Base-by-base conservation (phyloP, 805 yeast species). In the Metschnikowia dekortorum region DNA sequence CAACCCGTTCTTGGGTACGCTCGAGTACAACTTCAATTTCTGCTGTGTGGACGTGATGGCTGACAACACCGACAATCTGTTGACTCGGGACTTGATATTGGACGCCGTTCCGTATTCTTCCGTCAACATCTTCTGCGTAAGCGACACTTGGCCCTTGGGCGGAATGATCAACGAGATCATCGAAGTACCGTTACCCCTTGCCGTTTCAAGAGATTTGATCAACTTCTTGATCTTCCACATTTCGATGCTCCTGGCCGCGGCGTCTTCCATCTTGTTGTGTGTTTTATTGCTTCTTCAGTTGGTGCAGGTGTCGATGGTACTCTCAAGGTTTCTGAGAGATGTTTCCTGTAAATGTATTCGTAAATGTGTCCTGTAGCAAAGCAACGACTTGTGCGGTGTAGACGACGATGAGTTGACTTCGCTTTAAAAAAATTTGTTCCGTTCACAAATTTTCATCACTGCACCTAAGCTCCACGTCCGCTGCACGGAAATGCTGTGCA, bases 31-130 rank as follows among this genome's bases (percentile, higher is more conserved):
- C 73, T 94, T 94, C 65, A 94, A 79, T 68, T 91, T 89, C 72
- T 92, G 98, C 75, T 94, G 99, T 16, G 99, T 94, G 26, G 98
- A 92, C 4, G 98, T 92, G 71, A 94, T 94, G 39, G 99, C 99
- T 18, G 96, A 86, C 56, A 94, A 75, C 40, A 94, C 99, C 39
- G 97, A 90, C 60, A 89, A 77, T 73, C 99, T 81, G 77, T 94
- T 94, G 50, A 94, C 99, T 70, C 99, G 86, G 38, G 98, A 92
- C 73, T 94, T 94, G 69, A 94, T 94, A 70, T 94, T 94, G 45
- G 97, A 89, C 2, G 99, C 99, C 13, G 99, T 94, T 71, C 99
- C 99, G 72, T 90, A 91, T 75, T 94, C 99, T 74, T 94, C 98
- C 4, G 97, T 89, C 71, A 94, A 80, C 91, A 89, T 87, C 73